These are phyloP conservation scores for Moelleriella libera DNA, from an alignment of 2,329 filamentous ascomycete species.

Conservation along the genomic window DNA sequence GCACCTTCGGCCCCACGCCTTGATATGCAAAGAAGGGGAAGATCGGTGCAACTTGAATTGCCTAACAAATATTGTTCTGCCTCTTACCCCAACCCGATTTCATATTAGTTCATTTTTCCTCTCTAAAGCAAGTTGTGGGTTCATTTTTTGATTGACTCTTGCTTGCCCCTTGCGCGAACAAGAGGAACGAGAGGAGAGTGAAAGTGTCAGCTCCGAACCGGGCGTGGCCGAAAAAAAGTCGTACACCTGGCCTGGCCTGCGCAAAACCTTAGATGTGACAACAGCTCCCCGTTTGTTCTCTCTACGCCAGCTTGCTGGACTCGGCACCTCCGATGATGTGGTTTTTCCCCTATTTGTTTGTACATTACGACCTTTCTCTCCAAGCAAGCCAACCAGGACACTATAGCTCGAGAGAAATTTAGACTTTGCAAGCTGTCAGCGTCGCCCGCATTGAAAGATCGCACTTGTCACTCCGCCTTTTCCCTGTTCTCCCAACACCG, in stretches of 20 bases:
- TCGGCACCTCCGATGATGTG: not conserved
- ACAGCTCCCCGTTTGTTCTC: too few relatives aligned
- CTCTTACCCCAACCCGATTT: not conserved
- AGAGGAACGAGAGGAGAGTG: too few relatives aligned
- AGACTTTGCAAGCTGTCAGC: not conserved
- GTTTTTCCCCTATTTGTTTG: not conserved
- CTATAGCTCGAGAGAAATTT: not conserved
- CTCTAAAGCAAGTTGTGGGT: too few relatives aligned
- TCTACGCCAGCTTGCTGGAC: too few relatives aligned
- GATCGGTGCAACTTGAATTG: not conserved
- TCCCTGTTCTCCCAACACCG: not conserved
- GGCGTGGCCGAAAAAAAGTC: too few relatives aligned
- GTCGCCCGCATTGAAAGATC: not conserved
- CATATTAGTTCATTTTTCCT: too few relatives aligned
- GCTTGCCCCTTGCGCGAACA: too few relatives aligned
- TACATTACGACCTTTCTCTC: not conserved
- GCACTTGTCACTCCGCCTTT: not conserved
- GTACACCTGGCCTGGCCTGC: too few relatives aligned
- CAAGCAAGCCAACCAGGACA: not conserved
- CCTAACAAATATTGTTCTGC: too few relatives aligned
- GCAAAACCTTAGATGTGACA: too few relatives aligned
- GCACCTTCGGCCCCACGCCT: not conserved
- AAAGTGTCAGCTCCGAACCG: too few relatives aligned
- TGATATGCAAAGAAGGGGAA: not conserved
- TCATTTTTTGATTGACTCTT: too few relatives aligned